Evolutionary conservation across 2,329 filamentous ascomycete species (phyloP), one percentile per base, ranked within the genome.

Genomic region (Colletotrichum noveboracense): DNA sequence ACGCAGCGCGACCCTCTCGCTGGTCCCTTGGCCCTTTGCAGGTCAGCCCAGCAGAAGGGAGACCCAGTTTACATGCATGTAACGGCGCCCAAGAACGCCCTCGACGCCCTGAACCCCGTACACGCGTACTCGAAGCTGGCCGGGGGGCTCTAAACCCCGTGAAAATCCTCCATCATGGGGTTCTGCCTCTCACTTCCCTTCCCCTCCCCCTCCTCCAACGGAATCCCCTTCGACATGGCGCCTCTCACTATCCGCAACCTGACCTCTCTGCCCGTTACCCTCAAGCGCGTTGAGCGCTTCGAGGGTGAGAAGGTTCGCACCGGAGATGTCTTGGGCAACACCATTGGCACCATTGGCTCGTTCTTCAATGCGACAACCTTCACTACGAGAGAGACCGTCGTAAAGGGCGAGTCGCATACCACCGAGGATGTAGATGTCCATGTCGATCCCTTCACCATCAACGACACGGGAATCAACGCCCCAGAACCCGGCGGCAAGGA

Each of bases 161-260:
- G 70, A 68, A 75, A 75, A 75, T 73, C 73, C 56, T 69, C 65
- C 70, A 28, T 28, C 38, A 76, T 76, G 74, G 74, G 74, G 48
- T 36, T 52, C 24, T 76, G 74, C 28, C 38, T 72, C 48, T 76
- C 71, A 38, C 75, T 72, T 65, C 68, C 66, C 66, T 65, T 75
- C 38, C 43, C 73, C 55, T 66, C 30, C 67, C 60, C 64, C 43
- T 74, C 70, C 61, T 70, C 61, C 36, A 48, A 55, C 66, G 58
- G 70, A 56, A 71, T 71, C 36, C 60, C 67, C 61, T 61, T 74
- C 79, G 78, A 73, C 72, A 91, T 90, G 89, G 84, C 87, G 21
- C 84, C 86, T 73, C 87, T 98, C 79, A 94, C 91, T 6, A 91
- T 98, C 80, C 95, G 96, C 80, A 98, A 98, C 84, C 87, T 98